Evolutionary conservation across 225 moss, liverwort and hornwort species (phyloP).

Genomic region (Climacium dendroides): DNA sequence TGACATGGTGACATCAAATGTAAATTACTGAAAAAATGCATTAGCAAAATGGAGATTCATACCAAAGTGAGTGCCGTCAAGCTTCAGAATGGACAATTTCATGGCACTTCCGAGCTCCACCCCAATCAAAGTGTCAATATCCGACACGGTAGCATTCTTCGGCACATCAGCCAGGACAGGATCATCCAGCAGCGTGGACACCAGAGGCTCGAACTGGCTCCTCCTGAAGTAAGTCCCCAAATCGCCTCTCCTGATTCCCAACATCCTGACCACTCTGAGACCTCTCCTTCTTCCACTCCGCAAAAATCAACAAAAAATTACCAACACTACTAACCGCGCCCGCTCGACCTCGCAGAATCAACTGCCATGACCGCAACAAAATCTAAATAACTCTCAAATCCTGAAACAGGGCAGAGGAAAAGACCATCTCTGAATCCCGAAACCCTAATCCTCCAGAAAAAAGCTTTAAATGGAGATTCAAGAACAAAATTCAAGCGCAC

Average conservation of each 20-base stretch:
- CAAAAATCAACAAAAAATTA: neutral
- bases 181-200: slow-evolving; percentile 69
- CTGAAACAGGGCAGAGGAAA: neutral
- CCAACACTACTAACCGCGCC: neutral
- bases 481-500: neutral
- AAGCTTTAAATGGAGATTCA: neutral
- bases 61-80: slow-evolving; percentile 79
- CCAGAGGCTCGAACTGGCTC: slow-evolving; percentile 67
- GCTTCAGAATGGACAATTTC: slow-evolving; percentile 69
- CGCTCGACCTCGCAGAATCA: neutral
- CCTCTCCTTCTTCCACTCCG: neutral
- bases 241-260: slow-evolving; percentile 41
- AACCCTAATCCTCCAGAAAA: neutral
- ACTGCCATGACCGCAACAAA: neutral
- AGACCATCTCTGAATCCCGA: neutral
- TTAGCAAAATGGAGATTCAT: neutral
- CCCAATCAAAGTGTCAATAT: slow-evolving; percentile 73
- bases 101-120: slow-evolving; percentile 94
- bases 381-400: neutral
- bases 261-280: slow-evolving; percentile 5
- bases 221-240: slow-evolving; percentile 49
- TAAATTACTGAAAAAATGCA: neutral
- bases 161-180: slow-evolving; percentile 68
- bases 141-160: slow-evolving; percentile 54
- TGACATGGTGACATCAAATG: too few relatives aligned